Percentiles rank a stretch among this genome's conserved stretches.
Evolutionary conservation across 306 rosid genomes (phyloP).

Genomic region (Clitoria ternatea): DNA sequence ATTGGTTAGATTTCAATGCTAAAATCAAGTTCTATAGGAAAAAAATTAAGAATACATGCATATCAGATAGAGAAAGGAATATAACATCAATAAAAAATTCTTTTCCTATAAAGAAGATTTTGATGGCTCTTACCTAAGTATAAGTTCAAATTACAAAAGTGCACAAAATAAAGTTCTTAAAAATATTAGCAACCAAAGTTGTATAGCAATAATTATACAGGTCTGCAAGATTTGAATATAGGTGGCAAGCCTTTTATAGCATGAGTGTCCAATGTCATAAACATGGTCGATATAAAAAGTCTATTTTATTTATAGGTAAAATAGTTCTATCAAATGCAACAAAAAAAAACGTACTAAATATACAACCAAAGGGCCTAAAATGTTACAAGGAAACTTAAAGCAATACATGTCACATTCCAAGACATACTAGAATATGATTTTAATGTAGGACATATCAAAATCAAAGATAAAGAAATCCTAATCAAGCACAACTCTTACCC

Average conservation of each 20-base stretch:
- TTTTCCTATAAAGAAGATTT: background rate
- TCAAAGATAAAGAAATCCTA: too few relatives aligned
- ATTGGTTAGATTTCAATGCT: constrained; percentile 5
- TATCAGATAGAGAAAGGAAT: background rate
- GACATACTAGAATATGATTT: background rate
- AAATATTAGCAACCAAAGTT: background rate
- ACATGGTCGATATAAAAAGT: background rate
- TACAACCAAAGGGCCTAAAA: background rate
- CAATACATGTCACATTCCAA: background rate
- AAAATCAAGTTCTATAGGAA: background rate
- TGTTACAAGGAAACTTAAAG: background rate
- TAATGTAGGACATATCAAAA: background rate
- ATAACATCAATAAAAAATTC: background rate
- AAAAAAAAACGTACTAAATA: constrained; percentile 13
- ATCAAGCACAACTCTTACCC: constrained; percentile 33
- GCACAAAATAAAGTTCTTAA: constrained; percentile 2
- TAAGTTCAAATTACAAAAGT: background rate
- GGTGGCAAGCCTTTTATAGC: constrained; percentile 13
- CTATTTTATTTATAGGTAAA: background rate
- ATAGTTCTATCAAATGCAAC: background rate
- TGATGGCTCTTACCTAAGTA: background rate
- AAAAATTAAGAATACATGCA: background rate
- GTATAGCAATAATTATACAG: background rate
- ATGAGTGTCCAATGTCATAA: constrained; percentile 1
- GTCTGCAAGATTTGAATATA: background rate